Base-by-base conservation (phyloP, 1,284 basidiomycete species). In the Fomitopsis betulina region DNA sequence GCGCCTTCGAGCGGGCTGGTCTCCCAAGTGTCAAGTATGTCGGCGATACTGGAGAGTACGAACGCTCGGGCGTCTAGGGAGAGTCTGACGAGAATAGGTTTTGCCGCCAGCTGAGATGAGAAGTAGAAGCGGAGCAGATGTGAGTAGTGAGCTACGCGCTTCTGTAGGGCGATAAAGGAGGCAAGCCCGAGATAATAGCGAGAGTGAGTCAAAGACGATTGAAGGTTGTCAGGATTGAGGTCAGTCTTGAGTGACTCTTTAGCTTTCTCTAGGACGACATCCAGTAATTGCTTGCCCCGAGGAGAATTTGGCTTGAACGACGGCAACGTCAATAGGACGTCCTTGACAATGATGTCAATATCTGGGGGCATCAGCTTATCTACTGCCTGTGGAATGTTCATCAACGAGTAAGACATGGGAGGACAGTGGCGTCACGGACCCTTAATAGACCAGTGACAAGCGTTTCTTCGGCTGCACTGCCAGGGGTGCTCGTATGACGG, bases 81-180 rank as follows among this genome's bases (percentile, higher is more conserved):
- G 10, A 85, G 73, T 54, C 74, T 76, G 56, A 76, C 74, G n/a
- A 84, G 67, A 27, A 73, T 75, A 56, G 77, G 68, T 63, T 79
- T 83, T n/a, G 76, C 71, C 17, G 76, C 73, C 38, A 85, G 67
- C 23, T 47, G 45, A 59, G 73, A 70, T 37, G 74, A 67, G 65
- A 76, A 74, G 60, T 82, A 86, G 64, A 84, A 84, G 33, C 76
- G 79, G 30, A 87, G 68, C 19, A 87, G 69, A 51, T 75, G 74
- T 33, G 74, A 66, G 23, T 83, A 73, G 7, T 78, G 71, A 2
- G 77, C 74, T 38, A 77, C 69, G 19, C 67, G 70, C 58, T 75
- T 75, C 52, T 79, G 74, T 43, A 82, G 64, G 45, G 76, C 75
- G 27, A 84, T 58, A 54, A 72, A 74, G 43, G 74, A 72, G 38